Conservation (phyloP, 306 rosid genomes). For the Vigna unguiculata region DNA sequence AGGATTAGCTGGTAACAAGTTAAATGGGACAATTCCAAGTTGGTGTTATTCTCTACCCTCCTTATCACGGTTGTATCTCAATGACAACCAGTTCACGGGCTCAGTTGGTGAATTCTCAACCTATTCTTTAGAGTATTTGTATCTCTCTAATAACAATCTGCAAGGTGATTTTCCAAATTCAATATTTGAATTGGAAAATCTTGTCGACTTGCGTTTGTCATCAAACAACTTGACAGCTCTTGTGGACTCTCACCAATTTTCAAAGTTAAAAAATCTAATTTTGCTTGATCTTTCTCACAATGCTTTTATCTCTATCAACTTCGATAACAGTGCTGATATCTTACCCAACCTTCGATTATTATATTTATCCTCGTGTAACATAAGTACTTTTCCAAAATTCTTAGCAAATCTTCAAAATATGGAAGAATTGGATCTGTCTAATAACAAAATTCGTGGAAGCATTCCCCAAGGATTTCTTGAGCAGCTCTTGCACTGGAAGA, state of each 20-base stretch:
- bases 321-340: background rate
- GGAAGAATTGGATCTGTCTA: background rate
- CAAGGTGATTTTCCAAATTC: constrained; percentile 42
- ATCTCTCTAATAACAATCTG: constrained; percentile 6
- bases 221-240: constrained; percentile 23
- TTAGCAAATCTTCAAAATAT: constrained; percentile 17
- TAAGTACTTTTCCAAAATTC: constrained; percentile 34
- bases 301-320: background rate
- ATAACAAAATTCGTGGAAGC: constrained; percentile 20
- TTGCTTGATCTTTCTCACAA: background rate
- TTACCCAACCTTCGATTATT: background rate
- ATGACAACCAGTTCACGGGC: background rate
- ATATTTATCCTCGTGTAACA: constrained; percentile 23
- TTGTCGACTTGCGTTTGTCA: background rate
- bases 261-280: background rate
- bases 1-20: accelerated
- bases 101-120: background rate
- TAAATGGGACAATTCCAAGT: constrained; percentile 21
- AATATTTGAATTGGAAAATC: background rate
- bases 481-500: constrained; percentile 16
- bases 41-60: background rate
- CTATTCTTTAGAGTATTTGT: background rate
- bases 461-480: constrained; percentile 40
- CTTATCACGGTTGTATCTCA: background rate
- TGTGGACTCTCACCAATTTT: constrained; percentile 1